phyloP scores from a whole-genome alignment of 176 grass and related monocot genomes.

The Zoysia pacifica region DNA sequence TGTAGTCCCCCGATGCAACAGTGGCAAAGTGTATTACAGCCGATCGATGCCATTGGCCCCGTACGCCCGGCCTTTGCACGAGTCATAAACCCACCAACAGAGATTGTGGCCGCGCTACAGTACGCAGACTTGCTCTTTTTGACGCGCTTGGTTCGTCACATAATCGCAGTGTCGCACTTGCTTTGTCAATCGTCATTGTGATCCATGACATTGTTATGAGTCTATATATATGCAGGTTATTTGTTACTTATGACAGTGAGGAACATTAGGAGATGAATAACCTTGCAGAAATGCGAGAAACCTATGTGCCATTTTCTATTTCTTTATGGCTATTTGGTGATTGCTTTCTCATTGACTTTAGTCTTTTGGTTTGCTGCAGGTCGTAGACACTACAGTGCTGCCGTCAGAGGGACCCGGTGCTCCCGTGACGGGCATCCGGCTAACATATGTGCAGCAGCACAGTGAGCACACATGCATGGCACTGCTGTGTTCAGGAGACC shows the following conservation, averaged over 20 bases:
- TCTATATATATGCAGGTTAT: neutral
- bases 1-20: conserved; percentile 43
- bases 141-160: neutral
- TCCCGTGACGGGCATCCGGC: conserved; percentile 30
- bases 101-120: neutral
- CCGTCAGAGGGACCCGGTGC: conserved; percentile 38
- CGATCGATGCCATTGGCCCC: neutral
- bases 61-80: conserved; percentile 16
- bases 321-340: neutral
- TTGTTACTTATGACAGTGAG: neutral
- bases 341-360: neutral
- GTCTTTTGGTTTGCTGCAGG: neutral
- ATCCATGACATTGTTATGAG: neutral
- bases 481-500: conserved; percentile 41
- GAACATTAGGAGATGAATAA: neutral
- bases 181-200: no score
- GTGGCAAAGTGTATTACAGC: neutral
- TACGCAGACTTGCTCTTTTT: neutral
- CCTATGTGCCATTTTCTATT: neutral
- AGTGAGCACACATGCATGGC: conserved; percentile 33
- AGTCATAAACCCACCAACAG: neutral
- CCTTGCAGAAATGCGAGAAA: neutral
- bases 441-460: conserved; percentile 44
- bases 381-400: conserved; percentile 44
- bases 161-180: neutral